Conservation (phyloP, 2,329 filamentous ascomycete genomes). For the Epichloe baconii region DNA sequence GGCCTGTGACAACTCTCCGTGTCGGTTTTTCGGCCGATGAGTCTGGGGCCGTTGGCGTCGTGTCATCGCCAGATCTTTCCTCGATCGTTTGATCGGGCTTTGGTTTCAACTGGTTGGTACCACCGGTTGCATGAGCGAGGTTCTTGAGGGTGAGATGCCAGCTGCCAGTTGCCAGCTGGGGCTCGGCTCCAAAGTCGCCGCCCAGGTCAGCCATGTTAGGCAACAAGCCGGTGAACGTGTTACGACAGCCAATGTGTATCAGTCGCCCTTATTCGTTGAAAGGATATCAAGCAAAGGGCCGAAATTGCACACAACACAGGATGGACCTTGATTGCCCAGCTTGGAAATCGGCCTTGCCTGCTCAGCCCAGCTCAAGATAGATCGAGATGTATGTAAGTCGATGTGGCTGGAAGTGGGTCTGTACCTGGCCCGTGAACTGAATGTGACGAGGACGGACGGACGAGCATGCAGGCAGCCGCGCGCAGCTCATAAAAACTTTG, state of each 20-base stretch:
- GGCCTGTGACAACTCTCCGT: constrained; percentile 58
- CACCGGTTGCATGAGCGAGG: constrained; percentile 12
- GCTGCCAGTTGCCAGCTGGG: constrained; percentile 14
- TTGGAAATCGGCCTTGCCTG: not conserved
- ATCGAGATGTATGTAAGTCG: not conserved
- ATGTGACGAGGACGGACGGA: not conserved
- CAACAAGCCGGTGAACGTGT: not conserved
- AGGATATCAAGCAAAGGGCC: not conserved
- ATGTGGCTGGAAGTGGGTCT: constrained; percentile 5
- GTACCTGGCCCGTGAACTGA: not conserved
- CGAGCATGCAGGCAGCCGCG: not conserved
- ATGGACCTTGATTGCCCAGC: not conserved
- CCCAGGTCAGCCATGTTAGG: constrained; percentile 20
- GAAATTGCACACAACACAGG: not conserved
- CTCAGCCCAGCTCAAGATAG: not conserved
- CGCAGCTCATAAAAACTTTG: not conserved
- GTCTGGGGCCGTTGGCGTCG: not conserved
- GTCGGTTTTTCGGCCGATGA: constrained; percentile 7
- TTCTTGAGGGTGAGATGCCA: constrained; percentile 17
- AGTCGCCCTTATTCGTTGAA: not conserved
- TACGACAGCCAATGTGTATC: not conserved
- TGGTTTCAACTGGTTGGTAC: constrained; percentile 5
- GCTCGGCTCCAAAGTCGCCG: constrained; percentile 16
- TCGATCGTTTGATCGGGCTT: constrained; percentile 1
- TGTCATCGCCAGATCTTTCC: not conserved